Base-by-base conservation (phyloP, 1,284 basidiomycete genomes). In the Coniferiporia weirii region DNA sequence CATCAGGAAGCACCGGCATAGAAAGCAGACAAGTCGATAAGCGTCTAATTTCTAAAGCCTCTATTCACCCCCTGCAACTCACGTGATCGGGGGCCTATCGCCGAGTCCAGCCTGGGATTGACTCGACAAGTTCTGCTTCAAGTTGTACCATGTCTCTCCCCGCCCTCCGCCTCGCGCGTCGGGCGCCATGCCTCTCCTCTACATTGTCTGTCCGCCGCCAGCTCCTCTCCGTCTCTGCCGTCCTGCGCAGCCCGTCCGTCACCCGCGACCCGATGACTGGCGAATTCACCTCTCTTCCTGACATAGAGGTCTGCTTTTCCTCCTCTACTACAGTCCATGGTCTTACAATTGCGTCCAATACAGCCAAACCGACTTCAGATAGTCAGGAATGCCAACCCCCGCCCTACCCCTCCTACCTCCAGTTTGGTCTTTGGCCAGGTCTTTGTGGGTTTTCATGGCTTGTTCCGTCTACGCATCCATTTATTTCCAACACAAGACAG, bases 391-490 rank as follows among this genome's bases (percentile, higher is more conserved):
- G 38, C 69, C 34, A 75, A 72, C n/a, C 85, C 82, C 1, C 79
- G 78, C 62, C 67, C 77, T 20, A 71, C 79, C 7, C 85, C 87
- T 19, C 73, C 77, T 3, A 72, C 83, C 15, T 76, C 81, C 3
- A 73, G 71, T 15, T 75, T 90, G 49, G 76, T 83, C 5, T 90
- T 89, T 66, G 88, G 87, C 2, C 83, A 82, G 66, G 84, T 78
- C 27, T 90, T 90, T 67, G 88, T 88, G 67, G 72, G 83, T 76
- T 22, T 36, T 34, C 4, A n/a, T 38, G 32, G 22, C 27, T 20
- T 35, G 36, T 34, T 45, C 59, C 62, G 35, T 38, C 50, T 54
- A 57, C 20, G 35, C 47, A 45, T 27, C 38, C 27, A 46, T 50
- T 22, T 44, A 49, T 32, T n/a, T 17, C 49, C 61, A 59, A 53